Conservation (phyloP, 768 basidiomycete genomes). For the Boletus rubroflammeus region DNA sequence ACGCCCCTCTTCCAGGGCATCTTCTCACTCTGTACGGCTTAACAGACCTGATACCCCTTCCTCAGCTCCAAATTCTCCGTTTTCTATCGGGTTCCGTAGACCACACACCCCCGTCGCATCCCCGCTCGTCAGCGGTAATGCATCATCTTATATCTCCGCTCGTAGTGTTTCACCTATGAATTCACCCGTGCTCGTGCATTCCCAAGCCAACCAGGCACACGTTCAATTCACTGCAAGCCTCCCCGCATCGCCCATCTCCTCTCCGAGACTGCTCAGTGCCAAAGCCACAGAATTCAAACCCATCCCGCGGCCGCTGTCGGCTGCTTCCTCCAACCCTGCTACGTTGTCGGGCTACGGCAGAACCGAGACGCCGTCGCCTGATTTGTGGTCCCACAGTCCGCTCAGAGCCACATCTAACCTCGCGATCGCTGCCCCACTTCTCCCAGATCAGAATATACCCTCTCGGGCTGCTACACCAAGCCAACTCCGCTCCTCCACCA, state of each 20-base stretch:
- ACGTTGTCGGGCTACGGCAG: slow-evolving; percentile 45
- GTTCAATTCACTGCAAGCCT: slow-evolving; percentile 75
- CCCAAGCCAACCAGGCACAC: slow-evolving; percentile 51
- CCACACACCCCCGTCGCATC: slow-evolving; percentile 80
- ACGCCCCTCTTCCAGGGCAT: slow-evolving; percentile 76
- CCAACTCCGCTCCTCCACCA: slow-evolving; percentile 63
- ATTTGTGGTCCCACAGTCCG: slow-evolving; percentile 78
- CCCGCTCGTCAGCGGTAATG: slow-evolving; percentile 59
- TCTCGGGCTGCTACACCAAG: slow-evolving; percentile 64
- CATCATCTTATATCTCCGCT: slow-evolving; percentile 54
- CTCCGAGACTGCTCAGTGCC: slow-evolving; percentile 82
- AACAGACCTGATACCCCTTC: slow-evolving; percentile 73
- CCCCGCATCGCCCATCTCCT: slow-evolving; percentile 79
- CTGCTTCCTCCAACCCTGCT: slow-evolving; percentile 55
- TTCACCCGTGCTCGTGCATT: slow-evolving; percentile 61
- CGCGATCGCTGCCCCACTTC: slow-evolving; percentile 86
- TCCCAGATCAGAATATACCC: slow-evolving; percentile 59
- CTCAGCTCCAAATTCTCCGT: slow-evolving; percentile 73
- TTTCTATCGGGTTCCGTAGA: slow-evolving; percentile 67
- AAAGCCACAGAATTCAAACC: slow-evolving; percentile 90
- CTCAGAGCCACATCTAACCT: slow-evolving; percentile 76
- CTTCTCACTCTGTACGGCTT: slow-evolving; percentile 64
- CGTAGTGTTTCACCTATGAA: slow-evolving; percentile 54
- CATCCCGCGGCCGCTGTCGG: slow-evolving; percentile 73
- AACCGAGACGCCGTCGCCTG: slow-evolving; percentile 83